phyloP scores from a whole-genome alignment of 2,329 filamentous ascomycete genomes.

The Fusarium keratoplasticum region DNA sequence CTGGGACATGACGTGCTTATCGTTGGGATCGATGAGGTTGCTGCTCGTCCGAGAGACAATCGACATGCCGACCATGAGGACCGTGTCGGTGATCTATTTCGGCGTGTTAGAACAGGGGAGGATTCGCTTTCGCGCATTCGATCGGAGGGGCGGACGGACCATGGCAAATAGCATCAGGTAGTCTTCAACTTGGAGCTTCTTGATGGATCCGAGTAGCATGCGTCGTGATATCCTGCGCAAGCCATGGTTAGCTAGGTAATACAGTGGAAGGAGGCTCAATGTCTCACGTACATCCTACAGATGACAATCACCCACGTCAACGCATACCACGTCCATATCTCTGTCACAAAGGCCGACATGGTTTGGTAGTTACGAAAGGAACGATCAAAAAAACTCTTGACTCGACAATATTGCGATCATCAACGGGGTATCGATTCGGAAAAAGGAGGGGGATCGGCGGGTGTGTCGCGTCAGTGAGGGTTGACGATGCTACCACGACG shows the following conservation, averaged over 20 bases:
- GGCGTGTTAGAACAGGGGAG: slow-evolving; percentile 7
- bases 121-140: not conserved
- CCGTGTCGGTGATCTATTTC: slow-evolving; percentile 60
- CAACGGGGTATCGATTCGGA: slow-evolving; percentile 1
- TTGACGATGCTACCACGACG: slow-evolving; percentile 28
- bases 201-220: slow-evolving; percentile 57
- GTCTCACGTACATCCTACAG: slow-evolving; percentile 53
- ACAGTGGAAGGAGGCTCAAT: not conserved
- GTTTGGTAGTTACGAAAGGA: not conserved
- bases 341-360: slow-evolving; percentile 49
- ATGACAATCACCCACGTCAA: slow-evolving; percentile 54
- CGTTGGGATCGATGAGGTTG: slow-evolving; percentile 66
- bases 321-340: slow-evolving; percentile 60
- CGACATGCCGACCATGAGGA: slow-evolving; percentile 66
- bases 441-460: not conserved
- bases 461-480: slow-evolving; percentile 18
- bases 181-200: slow-evolving; percentile 66
- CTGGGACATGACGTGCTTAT: slow-evolving; percentile 58
- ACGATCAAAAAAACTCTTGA: not conserved
- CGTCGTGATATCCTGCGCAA: slow-evolving; percentile 52
- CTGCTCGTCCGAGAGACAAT: slow-evolving; percentile 66
- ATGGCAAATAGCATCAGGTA: slow-evolving; percentile 66
- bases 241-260: not conserved
- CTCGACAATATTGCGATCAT: slow-evolving; percentile 3
- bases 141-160: slow-evolving; percentile 49